Conservation (phyloP, 2,329 filamentous ascomycete genomes). For the Epichloe hybrida region DNA sequence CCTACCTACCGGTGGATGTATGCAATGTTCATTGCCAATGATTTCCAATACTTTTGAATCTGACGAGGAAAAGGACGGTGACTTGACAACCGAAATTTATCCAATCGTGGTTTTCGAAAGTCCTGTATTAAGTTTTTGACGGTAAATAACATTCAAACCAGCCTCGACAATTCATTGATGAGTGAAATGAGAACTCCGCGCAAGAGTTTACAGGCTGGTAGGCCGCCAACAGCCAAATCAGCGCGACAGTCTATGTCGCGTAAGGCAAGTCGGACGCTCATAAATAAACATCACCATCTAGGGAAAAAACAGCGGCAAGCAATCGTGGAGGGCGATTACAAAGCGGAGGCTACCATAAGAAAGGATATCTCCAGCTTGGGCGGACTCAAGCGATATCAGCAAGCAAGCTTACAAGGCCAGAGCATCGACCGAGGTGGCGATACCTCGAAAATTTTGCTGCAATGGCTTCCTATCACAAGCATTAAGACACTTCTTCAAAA, state of each 20-base stretch:
- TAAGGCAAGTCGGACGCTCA: conserved; percentile 49
- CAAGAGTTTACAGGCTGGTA: conserved; percentile 34
- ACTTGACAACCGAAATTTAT: no score
- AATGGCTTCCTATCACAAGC: conserved; percentile 38
- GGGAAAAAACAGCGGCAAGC: conserved; percentile 50
- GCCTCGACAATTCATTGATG: background rate
- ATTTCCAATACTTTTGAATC: no score
- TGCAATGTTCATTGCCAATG: no score
- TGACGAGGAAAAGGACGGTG: no score
- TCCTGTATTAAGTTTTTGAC: no score
- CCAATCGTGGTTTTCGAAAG: no score
- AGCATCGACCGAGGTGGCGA: conserved; percentile 52
- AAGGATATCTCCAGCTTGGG: conserved; percentile 44
- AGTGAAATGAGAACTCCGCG: conserved; percentile 26
- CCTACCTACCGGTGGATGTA: no score
- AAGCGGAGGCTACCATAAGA: conserved; percentile 30
- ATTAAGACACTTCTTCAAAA: conserved; percentile 13
- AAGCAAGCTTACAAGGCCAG: conserved; percentile 56
- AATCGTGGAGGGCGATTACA: conserved; percentile 34
- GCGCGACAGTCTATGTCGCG: conserved; percentile 45
- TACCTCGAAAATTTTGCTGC: conserved; percentile 48
- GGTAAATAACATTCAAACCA: background rate
- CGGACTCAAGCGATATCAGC: conserved; percentile 50
- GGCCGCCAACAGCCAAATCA: conserved; percentile 40
- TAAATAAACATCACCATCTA: conserved; percentile 51